Percentiles rank a stretch among this genome's conserved stretches.
These are phyloP conservation scores for Cantharellus cinnabarinus DNA, from an alignment of 768 basidiomycete species.

Conservation along the genomic window DNA sequence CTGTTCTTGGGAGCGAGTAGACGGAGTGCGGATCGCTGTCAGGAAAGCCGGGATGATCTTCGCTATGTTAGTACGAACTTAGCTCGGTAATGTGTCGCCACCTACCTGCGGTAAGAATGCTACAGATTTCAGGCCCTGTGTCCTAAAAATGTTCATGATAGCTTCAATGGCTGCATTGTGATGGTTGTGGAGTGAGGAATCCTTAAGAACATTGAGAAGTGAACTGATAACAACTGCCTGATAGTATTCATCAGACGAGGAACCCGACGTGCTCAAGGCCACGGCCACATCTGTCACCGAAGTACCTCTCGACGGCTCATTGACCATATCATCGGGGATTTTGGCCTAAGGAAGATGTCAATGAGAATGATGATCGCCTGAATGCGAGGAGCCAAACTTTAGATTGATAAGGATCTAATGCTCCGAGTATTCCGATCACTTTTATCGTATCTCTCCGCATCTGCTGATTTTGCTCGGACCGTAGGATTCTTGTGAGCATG, in stretches of 20 bases:
- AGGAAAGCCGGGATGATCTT: slow-evolving; percentile 87
- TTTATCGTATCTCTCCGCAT: slow-evolving; percentile 81
- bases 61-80: neutral
- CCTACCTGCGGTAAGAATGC: slow-evolving; percentile 80
- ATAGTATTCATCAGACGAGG: slow-evolving; percentile 84
- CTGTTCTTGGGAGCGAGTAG: slow-evolving; percentile 73
- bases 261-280: slow-evolving; percentile 19
- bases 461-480: slow-evolving; percentile 49
- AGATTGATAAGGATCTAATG: slow-evolving; percentile 84
- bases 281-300: slow-evolving; percentile 22
- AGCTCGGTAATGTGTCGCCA: neutral
- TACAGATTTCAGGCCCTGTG: slow-evolving; percentile 89
- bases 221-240: slow-evolving; percentile 88
- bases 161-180: slow-evolving; percentile 93
- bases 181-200: slow-evolving; percentile 65
- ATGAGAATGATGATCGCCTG: neutral
- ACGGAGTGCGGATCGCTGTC: slow-evolving; percentile 60
- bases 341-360: slow-evolving; percentile 17
- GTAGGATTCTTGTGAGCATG: slow-evolving; percentile 62
- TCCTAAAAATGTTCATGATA: slow-evolving; percentile 98
- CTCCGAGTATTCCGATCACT: slow-evolving; percentile 88
- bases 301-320: slow-evolving; percentile 28
- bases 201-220: slow-evolving; percentile 69
- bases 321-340: slow-evolving; percentile 38
- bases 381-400: slow-evolving; percentile 36